A percentile compares a stretch with the other conserved stretches of the same genome.
Evolutionary conservation across 306 rosid genomes (phyloP).

Genomic region (Carpinus fangiana): DNA sequence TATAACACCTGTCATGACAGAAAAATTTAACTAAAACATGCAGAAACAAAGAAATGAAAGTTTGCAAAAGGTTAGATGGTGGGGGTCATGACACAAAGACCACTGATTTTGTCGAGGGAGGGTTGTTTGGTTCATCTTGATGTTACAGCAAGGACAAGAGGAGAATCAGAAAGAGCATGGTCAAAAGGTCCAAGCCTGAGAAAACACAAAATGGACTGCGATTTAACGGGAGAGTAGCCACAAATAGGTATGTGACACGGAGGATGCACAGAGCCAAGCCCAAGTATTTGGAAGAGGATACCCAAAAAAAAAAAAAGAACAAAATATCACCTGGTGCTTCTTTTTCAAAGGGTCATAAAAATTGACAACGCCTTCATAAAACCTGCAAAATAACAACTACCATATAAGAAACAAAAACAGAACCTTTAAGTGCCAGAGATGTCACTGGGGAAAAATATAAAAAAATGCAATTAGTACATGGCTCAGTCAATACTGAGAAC

Average conservation of each 20-base stretch:
- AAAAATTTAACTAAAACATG: conserved; percentile 3
- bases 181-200: conserved; percentile 28
- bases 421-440: background rate
- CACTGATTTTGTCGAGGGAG: background rate
- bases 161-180: conserved; percentile 20
- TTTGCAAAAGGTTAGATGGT: background rate
- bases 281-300: conserved; percentile 10
- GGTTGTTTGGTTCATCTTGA: conserved; percentile 14
- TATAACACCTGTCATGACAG: conserved; percentile 50
- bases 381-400: conserved; percentile 46
- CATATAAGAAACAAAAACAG: conserved; percentile 4
- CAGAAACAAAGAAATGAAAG: conserved; percentile 17
- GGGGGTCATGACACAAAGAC: background rate
- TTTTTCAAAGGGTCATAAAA: conserved; percentile 50
- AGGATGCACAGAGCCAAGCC: background rate
- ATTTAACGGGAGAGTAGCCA: background rate
- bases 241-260: conserved; percentile 1
- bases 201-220: background rate
- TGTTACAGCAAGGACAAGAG: conserved; percentile 18
- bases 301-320: background rate
- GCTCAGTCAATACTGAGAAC: background rate
- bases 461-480: background rate
- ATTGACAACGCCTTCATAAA: conserved; percentile 65
- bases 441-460: background rate
- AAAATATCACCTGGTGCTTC: conserved; percentile 57